A percentile compares a stretch with the other conserved stretches of the same genome.
Conservation (phyloP, 768 basidiomycete genomes). For the Trametes punicea region DNA sequence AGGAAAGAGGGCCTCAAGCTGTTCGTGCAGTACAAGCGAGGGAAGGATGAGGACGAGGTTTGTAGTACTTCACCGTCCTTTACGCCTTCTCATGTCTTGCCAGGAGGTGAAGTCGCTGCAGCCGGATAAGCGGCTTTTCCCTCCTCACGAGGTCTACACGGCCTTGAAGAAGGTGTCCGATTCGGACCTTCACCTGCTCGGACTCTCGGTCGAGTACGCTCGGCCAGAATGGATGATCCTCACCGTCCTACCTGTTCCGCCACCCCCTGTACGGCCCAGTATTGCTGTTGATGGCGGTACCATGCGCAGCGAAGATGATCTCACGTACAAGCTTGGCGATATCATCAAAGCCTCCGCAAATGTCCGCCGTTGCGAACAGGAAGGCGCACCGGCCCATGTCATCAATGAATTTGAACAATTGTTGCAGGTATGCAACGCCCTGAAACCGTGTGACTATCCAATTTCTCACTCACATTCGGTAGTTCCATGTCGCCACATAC, state of each 20-base stretch:
- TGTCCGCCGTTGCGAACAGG: constrained; percentile 89
- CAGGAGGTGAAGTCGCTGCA: constrained; percentile 80
- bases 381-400: constrained; percentile 95
- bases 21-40: constrained; percentile 90
- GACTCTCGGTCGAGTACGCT: constrained; percentile 93
- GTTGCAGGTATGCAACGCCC: constrained; percentile 65
- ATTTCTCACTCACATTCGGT: not conserved
- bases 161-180: constrained; percentile 96
- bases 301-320: constrained; percentile 95
- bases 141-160: constrained; percentile 86
- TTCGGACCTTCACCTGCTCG: constrained; percentile 82
- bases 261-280: constrained; percentile 96
- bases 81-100: constrained; percentile 4
- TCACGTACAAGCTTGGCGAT: constrained; percentile 97
- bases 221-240: constrained; percentile 99
- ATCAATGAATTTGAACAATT: constrained; percentile 95
- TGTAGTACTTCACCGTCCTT: constrained; percentile 30
- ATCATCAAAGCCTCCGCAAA: constrained; percentile 95
- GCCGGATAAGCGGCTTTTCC: constrained; percentile 78
- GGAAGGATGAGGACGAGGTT: constrained; percentile 95
- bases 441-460: not conserved
- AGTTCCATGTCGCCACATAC: constrained; percentile 99
- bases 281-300: constrained; percentile 96
- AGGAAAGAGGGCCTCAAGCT: constrained; percentile 95
- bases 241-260: constrained; percentile 95